These are phyloP conservation scores for Pythium oligandrum DNA, from an alignment of 352 stramenopile genomes.

Conservation along the genomic window DNA sequence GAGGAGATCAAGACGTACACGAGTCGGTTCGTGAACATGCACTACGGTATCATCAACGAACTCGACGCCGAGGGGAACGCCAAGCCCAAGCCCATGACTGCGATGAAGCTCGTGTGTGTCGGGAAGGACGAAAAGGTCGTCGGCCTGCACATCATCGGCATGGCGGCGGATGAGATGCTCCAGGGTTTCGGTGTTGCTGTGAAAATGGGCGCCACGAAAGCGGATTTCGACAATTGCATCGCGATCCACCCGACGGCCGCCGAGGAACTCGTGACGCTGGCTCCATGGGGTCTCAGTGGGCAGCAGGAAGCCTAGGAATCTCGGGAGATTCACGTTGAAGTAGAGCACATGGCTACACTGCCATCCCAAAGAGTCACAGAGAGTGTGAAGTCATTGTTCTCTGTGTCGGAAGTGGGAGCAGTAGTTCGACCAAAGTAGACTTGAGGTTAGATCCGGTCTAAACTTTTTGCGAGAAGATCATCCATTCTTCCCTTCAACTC, in stretches of 20 bases:
- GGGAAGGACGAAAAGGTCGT: constrained; percentile 90
- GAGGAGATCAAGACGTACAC: constrained; percentile 93
- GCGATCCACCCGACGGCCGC: constrained; percentile 96
- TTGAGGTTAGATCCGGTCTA: too few species aligned
- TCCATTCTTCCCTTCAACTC: too few species aligned
- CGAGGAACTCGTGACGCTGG: constrained; percentile 95
- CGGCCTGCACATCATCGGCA: constrained; percentile 93
- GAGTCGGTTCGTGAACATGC: constrained; percentile 94
- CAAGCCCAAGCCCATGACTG: constrained; percentile 83
- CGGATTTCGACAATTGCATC: constrained; percentile 94
- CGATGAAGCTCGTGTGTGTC: constrained; percentile 92
- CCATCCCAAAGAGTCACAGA: too few species aligned
- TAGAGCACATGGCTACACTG: constrained; percentile 9
- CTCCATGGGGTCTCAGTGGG: constrained; percentile 13
- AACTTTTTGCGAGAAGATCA: too few species aligned
- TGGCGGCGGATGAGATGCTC: constrained; percentile 95
- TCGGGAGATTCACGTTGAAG: constrained; percentile 9
- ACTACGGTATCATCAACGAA: constrained; percentile 90
- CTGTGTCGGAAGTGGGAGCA: too few species aligned
- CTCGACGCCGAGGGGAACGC: constrained; percentile 18
- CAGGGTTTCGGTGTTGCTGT: constrained; percentile 97
- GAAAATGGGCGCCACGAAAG: constrained; percentile 97
- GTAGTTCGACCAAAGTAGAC: too few species aligned
- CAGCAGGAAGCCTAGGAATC: constrained; percentile 2
- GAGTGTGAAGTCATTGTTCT: too few species aligned